Evolutionary conservation across 1,284 basidiomycete species (phyloP), one percentile per base, ranked within the genome.

Genomic region (Trichosporon inkin): DNA sequence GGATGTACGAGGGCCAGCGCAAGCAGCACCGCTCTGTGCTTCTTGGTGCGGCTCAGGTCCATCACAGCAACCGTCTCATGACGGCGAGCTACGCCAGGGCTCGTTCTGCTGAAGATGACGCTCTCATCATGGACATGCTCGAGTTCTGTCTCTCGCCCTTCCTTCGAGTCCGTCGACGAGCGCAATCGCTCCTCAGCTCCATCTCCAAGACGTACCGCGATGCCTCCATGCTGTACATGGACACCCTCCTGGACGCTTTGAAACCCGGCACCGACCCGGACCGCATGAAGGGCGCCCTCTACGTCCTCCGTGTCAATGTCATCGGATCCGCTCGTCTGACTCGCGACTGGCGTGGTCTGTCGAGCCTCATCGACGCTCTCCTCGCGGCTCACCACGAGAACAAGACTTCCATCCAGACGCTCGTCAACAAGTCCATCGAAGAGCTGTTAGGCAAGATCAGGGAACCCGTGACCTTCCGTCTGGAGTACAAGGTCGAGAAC

Each of bases 201-300:
- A 68, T 75, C 53, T 57, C 69, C 39, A 71, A 90, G 84, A 87
- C 88, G 69, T 97, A 89, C 69, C 83, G 92, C 58, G 88, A 92
- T 44, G 88, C 90, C 2, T 89, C 88, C 62, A 82, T 86, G 62
- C 84, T 88, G 64, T 84, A 84, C 55, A 81, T 92, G 56, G 87
- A 89, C 1, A 81, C 81, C 22, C 79, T 94, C 36, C 87, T 95
- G 69, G 83, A 86, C 41, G 86, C 90, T 0, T 80, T 95, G 49
- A 82, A 80, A 57, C 88, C 86, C 69, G 90, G 88, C 6, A 87
- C 83, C 62, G 89, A 92, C 69, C 90, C 93, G 20, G 95, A 98
- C 78, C 84, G 88, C 54, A 96, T 96, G 86, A 99, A 99, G 79
- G 91, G 91, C 14, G 94, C 94, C 7, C 81, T 99, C 19, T 94